Conservation (phyloP, 2,329 filamentous ascomycete genomes). For the Cytospora piceae region DNA sequence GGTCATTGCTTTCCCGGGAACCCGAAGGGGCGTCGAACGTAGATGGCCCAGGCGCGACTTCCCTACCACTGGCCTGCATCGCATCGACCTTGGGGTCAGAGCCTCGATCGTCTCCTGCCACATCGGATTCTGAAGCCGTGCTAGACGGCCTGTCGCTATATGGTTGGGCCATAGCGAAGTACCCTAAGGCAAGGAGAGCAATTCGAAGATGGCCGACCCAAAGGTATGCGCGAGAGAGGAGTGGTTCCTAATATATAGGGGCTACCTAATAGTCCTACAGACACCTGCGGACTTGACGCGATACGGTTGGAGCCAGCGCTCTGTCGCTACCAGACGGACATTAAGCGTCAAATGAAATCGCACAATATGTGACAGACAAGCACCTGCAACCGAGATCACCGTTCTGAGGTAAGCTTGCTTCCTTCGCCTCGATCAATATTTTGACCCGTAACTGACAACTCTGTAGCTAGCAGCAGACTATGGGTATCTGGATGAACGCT, state of each 20-base stretch:
- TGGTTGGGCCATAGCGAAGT: conserved; percentile 39
- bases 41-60: conserved; percentile 33
- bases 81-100: conserved; percentile 36
- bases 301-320: conserved; percentile 17
- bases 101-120: conserved; percentile 37
- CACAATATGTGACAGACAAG: conserved; percentile 30
- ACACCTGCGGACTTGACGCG: conserved; percentile 6
- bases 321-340: conserved; percentile 33
- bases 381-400: conserved; percentile 30
- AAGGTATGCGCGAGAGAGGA: conserved; percentile 16
- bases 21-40: conserved; percentile 28
- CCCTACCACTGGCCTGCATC: conserved; percentile 38
- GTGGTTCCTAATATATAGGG: conserved; percentile 34
- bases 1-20: conserved; percentile 36
- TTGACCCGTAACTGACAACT: conserved; percentile 8
- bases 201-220: conserved; percentile 29
- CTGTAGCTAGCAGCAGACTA: conserved; percentile 14
- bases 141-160: conserved; percentile 41
- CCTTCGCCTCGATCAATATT: conserved; percentile 25
- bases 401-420: conserved; percentile 7
- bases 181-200: conserved; percentile 31
- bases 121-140: conserved; percentile 35
- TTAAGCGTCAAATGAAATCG: conserved; percentile 30
- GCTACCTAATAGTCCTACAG: conserved; percentile 25
- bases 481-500: conserved; percentile 5